phyloP scores from a whole-genome alignment of 345 rosid genomes.

The Pistacia atlantica region DNA sequence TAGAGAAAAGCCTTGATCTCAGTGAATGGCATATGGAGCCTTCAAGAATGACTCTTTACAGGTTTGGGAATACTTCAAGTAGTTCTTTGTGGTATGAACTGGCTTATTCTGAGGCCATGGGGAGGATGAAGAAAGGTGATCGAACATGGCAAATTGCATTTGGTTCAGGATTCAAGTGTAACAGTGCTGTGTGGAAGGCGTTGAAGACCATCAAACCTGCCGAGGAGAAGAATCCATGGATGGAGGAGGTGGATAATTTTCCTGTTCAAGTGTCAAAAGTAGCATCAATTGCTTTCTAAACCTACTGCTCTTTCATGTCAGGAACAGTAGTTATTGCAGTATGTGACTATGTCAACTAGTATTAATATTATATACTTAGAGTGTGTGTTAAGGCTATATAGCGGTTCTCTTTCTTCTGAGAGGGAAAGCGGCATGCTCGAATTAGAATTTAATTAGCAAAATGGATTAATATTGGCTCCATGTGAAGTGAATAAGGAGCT shows the following conservation, averaged over 20 bases:
- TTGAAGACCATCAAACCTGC: constrained; percentile 43
- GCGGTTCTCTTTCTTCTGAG: background rate
- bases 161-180: constrained; percentile 82
- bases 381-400: too few species aligned
- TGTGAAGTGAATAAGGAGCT: too few species aligned
- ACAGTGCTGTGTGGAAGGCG: constrained; percentile 64
- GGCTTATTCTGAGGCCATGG: constrained; percentile 69
- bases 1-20: constrained; percentile 61
- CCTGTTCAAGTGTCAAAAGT: constrained; percentile 41
- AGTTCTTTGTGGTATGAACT: constrained; percentile 77
- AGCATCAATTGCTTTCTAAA: constrained; percentile 10
- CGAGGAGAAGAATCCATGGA: constrained; percentile 57
- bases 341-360: too few species aligned
- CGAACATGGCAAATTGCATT: constrained; percentile 74
- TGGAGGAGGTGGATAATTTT: constrained; percentile 46
- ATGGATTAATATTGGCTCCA: too few species aligned
- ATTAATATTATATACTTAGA: too few species aligned
- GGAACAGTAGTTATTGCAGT: background rate
- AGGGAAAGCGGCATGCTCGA: too few species aligned
- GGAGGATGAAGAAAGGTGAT: constrained; percentile 64
- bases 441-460: too few species aligned
- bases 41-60: constrained; percentile 68
- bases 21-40: constrained; percentile 76
- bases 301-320: background rate
- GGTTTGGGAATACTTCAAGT: constrained; percentile 76